Evolutionary conservation across 106 monocot species (phyloP), one percentile per base, ranked within the genome.

Genomic region (Phalaenopsis aphrodite): DNA sequence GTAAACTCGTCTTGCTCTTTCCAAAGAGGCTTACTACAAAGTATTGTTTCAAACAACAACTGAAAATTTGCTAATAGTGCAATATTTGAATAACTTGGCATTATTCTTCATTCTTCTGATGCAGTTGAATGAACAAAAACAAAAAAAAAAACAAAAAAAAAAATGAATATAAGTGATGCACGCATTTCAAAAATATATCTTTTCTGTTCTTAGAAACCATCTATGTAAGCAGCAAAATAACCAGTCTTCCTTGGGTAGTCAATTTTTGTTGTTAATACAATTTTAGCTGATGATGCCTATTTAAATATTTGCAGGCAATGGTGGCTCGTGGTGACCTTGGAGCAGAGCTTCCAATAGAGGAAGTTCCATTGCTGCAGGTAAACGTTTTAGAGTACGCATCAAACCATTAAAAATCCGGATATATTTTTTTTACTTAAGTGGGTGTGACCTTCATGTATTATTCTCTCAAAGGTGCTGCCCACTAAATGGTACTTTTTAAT

Each of bases 321-420:
- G 94, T 94, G 41, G 94, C 97, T 79, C 94, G 97, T 85, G 97
- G 97, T 56, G 97, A 98, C 77, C 94, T 98, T 88, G 97, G 97
- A 76, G 97, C 97, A 58, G 97, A 98, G 83, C 97, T 98, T 81
- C 94, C 97, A 71, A 98, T 98, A 79, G 98, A 98, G 61, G 98
- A 98, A 61, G 98, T 98, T 86, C 98, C 98, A 74, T 76, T 98
- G 68, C 78, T 98, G 71, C 98, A 98, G 92, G 98, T 94, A 75
- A 75, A 43, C 17, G 43, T 41, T 21, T 75, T 45, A 52, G 52
- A 52, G 3, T 52, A 76, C 36, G 19, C 42, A 19, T 43, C n/a
- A 76, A 48, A 52, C 52, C 14, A 14, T 52, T 3, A 52, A 18
- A 37, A 21, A 75, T 75, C 12, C 14, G 5, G 16, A 45, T 75